Evolutionary conservation across 768 basidiomycete genomes (phyloP).

Genomic region (Tulasnella sp.): DNA sequence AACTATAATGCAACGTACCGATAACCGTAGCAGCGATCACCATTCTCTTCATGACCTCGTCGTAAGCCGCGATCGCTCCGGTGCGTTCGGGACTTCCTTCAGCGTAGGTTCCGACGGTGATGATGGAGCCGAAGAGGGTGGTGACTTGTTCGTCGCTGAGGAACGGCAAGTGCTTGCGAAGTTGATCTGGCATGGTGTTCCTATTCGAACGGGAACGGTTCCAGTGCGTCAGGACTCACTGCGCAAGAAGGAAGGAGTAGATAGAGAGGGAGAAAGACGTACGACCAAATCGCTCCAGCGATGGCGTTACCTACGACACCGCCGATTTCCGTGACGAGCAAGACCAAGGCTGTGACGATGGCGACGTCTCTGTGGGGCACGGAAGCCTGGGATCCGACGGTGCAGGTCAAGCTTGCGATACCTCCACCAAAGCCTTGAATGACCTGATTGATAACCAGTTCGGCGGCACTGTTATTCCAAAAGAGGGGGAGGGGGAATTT

Average conservation of each 20-base stretch:
- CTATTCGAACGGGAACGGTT: conserved; percentile 35
- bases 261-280: conserved; percentile 7
- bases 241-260: neutral
- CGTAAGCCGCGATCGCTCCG: conserved; percentile 53
- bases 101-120: conserved; percentile 43
- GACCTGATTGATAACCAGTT: conserved; percentile 61
- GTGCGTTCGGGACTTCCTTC: conserved; percentile 54
- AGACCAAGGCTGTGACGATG: conserved; percentile 60
- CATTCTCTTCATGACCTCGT: neutral
- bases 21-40: neutral
- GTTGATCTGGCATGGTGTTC: conserved; percentile 58
- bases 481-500: no score
- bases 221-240: neutral
- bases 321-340: conserved; percentile 67
- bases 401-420: conserved; percentile 53
- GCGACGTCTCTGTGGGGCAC: conserved; percentile 64
- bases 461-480: conserved; percentile 29
- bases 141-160: conserved; percentile 44
- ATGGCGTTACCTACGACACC: conserved; percentile 61
- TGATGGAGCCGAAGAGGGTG: conserved; percentile 54
- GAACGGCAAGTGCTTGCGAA: conserved; percentile 53
- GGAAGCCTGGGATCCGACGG: conserved; percentile 61
- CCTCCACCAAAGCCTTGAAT: conserved; percentile 74
- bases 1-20: no score
- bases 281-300: conserved; percentile 37